phyloP scores from a whole-genome alignment of 768 basidiomycete species.

The Russula abietina region DNA sequence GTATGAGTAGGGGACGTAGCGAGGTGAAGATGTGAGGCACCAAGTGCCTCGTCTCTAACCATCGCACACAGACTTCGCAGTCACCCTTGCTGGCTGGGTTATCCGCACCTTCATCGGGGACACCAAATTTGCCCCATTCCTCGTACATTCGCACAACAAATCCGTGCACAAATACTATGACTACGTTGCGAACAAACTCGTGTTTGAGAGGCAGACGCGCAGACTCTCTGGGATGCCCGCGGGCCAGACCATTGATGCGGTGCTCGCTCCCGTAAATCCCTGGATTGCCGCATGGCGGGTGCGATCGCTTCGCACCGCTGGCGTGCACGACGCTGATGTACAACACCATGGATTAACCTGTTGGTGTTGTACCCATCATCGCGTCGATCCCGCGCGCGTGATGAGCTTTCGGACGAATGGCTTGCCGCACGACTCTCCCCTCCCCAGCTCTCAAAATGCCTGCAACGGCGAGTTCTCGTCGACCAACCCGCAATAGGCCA shows the following conservation, averaged over 20 bases:
- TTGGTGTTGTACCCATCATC: conserved; percentile 40
- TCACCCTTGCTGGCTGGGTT: conserved; percentile 3
- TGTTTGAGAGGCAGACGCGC: conserved; percentile 2
- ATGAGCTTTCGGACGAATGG: conserved; percentile 56
- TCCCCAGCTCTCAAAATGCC: too few relatives aligned
- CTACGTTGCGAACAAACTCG: conserved; percentile 7
- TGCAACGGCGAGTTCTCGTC: too few relatives aligned
- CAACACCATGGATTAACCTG: conserved; percentile 40
- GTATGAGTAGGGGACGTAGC: too few relatives aligned
- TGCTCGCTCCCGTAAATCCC: conserved; percentile 35
- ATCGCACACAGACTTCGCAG: conserved; percentile 15
- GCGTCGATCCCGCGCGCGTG: conserved; percentile 34
- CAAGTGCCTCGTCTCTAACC: neutral
- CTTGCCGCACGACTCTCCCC: conserved; percentile 35
- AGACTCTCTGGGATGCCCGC: conserved; percentile 33
- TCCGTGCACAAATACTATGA: conserved; percentile 17
- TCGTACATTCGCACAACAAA: conserved; percentile 3
- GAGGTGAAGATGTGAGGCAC: too few relatives aligned
- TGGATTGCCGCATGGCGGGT: too few relatives aligned
- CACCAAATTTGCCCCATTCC: conserved; percentile 10
- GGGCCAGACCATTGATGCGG: conserved; percentile 8
- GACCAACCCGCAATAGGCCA: too few relatives aligned
- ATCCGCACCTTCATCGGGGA: conserved; percentile 17
- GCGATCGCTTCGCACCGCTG: conserved; percentile 23
- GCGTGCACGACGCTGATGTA: conserved; percentile 34